phyloP scores from a whole-genome alignment of 2,329 filamentous ascomycete genomes.

The Escovopsis sp. region DNA sequence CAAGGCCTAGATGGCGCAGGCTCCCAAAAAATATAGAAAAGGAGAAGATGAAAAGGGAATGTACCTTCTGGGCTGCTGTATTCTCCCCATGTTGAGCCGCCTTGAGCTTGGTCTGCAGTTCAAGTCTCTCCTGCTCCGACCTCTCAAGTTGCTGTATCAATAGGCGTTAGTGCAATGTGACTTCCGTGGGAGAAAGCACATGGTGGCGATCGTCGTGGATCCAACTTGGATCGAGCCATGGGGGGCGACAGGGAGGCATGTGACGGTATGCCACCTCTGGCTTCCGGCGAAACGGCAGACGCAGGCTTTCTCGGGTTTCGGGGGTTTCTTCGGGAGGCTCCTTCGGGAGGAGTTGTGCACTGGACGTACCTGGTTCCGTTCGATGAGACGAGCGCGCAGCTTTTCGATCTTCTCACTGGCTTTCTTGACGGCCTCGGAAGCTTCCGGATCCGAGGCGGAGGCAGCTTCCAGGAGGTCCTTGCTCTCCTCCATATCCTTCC shows the following conservation, averaged over 20 bases:
- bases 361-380: conserved; percentile 42
- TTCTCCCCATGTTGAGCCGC: conserved; percentile 33
- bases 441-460: conserved; percentile 18
- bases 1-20: conserved; percentile 8
- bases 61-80: conserved; percentile 36
- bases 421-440: conserved; percentile 24
- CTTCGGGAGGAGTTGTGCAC: background rate
- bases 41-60: conserved; percentile 7
- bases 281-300: background rate
- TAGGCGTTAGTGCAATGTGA: conserved; percentile 1
- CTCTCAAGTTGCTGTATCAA: conserved; percentile 39
- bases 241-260: background rate
- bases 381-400: conserved; percentile 36
- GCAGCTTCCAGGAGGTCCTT: conserved; percentile 26
- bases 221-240: background rate
- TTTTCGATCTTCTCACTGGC: conserved; percentile 40
- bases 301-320: conserved; percentile 1
- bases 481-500: conserved; percentile 35
- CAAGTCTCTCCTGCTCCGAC: conserved; percentile 39
- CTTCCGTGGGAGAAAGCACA: background rate
- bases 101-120: conserved; percentile 40
- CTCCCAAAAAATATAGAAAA: too few relatives aligned
- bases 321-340: conserved; percentile 3
- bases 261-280: background rate
- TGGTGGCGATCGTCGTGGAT: background rate